Evolutionary conservation across 2,329 filamentous ascomycete genomes (phyloP), one percentile per base, ranked within the genome.

Genomic region (Aureobasidium musti): DNA sequence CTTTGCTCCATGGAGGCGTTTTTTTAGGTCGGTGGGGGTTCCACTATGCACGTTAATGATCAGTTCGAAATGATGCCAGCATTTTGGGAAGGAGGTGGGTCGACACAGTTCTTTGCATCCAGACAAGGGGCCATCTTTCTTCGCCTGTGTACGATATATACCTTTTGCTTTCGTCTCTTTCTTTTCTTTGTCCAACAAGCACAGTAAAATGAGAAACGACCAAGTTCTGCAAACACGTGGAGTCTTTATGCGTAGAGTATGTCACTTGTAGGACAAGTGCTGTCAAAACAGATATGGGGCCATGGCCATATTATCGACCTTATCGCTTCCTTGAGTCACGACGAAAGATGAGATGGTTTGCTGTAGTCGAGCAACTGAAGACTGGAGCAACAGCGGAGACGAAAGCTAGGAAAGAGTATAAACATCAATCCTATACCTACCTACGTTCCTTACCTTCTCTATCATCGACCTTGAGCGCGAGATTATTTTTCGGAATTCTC

Each of bases 41-140:
- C 35, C 33, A 39, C 23, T 39, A 39, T 57, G 53, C 53, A 57
- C 35, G 53, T 57, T 57, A 39, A 57, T 57, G 53, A 57, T 57
- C 35, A 41, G 11, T 41, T 41, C 35, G 10, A 54, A 33, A 52
- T 23, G 52, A 54, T 54, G 53, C 53, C 53, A 56, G 53, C 53
- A 56, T 56, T 14, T 43, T 45, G 56, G 28, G 39, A 5, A 26
- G 41, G 19, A 59, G 23, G 39, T 47, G 56, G 21, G 19, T 45
- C n/a, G 26, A 30, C 33, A 37, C 41, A 30, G 23, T 39, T 35
- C 19, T 59, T 57, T 26, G 37, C 56, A 59, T 45, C n/a, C n/a
- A 45, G 37, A 43, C 8, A 30, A 59, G 39, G 54, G 56, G 19
- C 19, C 56, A 59, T 33, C 26, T 14, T 33, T n/a, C n/a, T 21